Base-by-base conservation (phyloP, 2,329 filamentous ascomycete genomes). In the Fusarium caatingaense region DNA sequence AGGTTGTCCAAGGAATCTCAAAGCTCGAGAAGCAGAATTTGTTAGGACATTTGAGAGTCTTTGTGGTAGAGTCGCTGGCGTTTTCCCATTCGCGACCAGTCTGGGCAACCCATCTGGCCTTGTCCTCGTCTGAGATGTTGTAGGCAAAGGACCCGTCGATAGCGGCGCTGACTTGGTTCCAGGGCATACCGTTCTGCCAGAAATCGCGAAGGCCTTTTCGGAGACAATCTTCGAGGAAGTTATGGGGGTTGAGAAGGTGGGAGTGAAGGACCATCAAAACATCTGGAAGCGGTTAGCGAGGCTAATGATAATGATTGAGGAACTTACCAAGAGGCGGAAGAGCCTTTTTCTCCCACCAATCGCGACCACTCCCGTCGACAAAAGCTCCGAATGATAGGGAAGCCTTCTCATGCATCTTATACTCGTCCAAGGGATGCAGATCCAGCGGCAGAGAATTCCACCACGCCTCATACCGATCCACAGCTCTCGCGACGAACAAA, bases 211-310 rank as follows among this genome's bases (percentile, higher is more conserved):
- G 46, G 0, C 73, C 73, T 46, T 49, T 61, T 5, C 63, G 56
- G 2, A 76, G 16, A 20, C 72, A 76, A 23, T 76, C 74, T 51
- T 75, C 73, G 5, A 73, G 34, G 6, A 12, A 85, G 76, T 72
- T 87, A 82, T 88, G 81, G 0, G 91, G 91, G 64, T 92, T 93
- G 3, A 93, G 83, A 83, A 91, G 88, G 68, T 91, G 90, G 0
- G 89, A 80, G 77, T 93, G 91, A 88, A 89, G 92, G 0, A 93
- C 89, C 88, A 93, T 89, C 15, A 93, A 76, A 0, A 93, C 86
- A 77, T 93, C 91, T 83, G 6, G 1, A 2, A 5, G 7, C 4
- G 8, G 30, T 70, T 23, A 70, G 70, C 8, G 5, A 12, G 6
- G 3, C 46, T 2, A 15, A 27, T 13, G 3, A 8, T 9, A 12